Conservation (phyloP, 345 rosid species). For the Excoecaria cochinchinensis region DNA sequence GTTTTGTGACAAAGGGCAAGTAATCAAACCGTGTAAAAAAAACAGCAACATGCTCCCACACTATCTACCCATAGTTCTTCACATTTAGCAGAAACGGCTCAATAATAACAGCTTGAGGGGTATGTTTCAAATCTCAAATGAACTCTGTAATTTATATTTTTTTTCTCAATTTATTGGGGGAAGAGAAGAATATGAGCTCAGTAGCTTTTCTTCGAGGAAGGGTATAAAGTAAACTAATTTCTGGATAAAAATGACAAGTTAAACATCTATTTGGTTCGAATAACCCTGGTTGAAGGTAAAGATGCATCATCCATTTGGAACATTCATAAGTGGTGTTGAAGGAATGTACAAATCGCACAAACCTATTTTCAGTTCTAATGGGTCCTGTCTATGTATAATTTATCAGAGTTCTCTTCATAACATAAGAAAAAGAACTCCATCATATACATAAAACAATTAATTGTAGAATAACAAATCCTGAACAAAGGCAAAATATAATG, state of each 20-base stretch:
- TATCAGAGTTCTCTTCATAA: background rate
- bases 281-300: background rate
- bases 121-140: background rate
- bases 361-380: background rate
- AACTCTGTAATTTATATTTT: background rate
- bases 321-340: background rate
- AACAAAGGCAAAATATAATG: too few species aligned
- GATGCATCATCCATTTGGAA: background rate
- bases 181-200: background rate
- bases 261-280: background rate
- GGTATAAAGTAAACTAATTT: background rate
- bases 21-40: background rate
- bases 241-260: background rate
- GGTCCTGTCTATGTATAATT: background rate
- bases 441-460: too few species aligned
- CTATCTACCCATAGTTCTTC: background rate
- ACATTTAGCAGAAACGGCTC: background rate
- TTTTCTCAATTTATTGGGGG: background rate
- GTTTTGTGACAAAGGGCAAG: background rate
- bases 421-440: too few species aligned
- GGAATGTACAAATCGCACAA: background rate
- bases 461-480: too few species aligned
- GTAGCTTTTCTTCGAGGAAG: background rate
- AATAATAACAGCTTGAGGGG: background rate
- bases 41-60: background rate